A percentile compares a stretch with the other conserved stretches of the same genome.
Conservation (phyloP, 495 filamentous ascomycete species). For the Polyplosphaeria fusca region DNA sequence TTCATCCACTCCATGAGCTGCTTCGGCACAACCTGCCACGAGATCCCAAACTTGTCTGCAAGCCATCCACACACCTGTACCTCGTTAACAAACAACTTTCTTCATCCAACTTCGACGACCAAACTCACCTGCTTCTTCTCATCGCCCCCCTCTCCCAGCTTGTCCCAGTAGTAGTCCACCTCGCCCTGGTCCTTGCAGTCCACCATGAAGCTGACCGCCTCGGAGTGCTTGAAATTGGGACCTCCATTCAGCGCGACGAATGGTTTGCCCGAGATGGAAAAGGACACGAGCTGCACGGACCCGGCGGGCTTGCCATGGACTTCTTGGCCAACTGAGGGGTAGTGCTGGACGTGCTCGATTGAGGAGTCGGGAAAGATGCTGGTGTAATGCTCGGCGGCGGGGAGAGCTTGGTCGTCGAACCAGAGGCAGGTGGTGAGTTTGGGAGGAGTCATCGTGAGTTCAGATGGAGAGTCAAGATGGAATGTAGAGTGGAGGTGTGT, state of each 20-base stretch:
- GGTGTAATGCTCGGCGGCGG: constrained; percentile 42
- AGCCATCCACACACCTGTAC: background rate
- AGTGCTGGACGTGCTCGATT: constrained; percentile 17
- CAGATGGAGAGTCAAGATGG: no score
- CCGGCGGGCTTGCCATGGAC: constrained; percentile 33
- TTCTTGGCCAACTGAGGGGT: constrained; percentile 29
- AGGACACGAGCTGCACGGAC: constrained; percentile 36
- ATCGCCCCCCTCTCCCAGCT: constrained; percentile 39
- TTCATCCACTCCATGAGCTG: constrained; percentile 34
- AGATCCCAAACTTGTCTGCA: constrained; percentile 38
- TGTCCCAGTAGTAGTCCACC: constrained; percentile 45
- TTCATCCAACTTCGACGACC: constrained; percentile 45
- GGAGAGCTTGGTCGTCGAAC: constrained; percentile 43
- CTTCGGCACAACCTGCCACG: constrained; percentile 44
- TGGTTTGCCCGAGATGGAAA: constrained; percentile 38
- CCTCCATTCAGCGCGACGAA: constrained; percentile 46
- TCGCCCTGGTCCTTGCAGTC: constrained; percentile 42
- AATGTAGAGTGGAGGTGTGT: no score
- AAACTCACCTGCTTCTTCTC: constrained; percentile 30
- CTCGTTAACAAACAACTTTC: constrained; percentile 23
- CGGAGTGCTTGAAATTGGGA: constrained; percentile 37
- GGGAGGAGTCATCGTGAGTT: constrained; percentile 9
- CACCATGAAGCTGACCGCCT: constrained; percentile 39
- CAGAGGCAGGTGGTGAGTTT: constrained; percentile 42
- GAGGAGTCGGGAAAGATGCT: constrained; percentile 38